These are phyloP conservation scores for Trichoderma parareesei DNA, from an alignment of 495 filamentous ascomycete genomes.

Conservation along the genomic window DNA sequence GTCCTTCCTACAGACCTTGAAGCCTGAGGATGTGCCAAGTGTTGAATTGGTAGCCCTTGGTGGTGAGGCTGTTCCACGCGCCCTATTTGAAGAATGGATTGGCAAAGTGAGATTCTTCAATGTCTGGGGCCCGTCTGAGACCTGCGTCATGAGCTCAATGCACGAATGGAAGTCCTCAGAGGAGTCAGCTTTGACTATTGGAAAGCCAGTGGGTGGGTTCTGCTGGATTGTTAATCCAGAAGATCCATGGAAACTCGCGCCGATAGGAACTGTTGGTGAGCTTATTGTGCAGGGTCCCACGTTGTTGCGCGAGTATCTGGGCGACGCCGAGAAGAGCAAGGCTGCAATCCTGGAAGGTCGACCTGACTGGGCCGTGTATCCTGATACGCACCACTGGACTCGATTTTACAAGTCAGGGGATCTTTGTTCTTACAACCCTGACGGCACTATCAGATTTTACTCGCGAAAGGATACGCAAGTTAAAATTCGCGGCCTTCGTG, in stretches of 20 bases:
- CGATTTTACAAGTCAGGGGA: slow-evolving; percentile 14
- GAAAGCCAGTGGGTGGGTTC: slow-evolving; percentile 26
- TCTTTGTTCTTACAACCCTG: slow-evolving; percentile 13
- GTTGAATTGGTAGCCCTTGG: slow-evolving; percentile 16
- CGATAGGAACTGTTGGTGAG: slow-evolving; percentile 46
- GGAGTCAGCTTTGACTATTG: slow-evolving; percentile 21
- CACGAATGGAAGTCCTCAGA: slow-evolving; percentile 19
- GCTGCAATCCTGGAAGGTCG: not conserved
- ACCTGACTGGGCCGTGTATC: not conserved
- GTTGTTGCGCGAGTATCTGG: slow-evolving; percentile 40
- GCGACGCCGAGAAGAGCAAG: slow-evolving; percentile 20
- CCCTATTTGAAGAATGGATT: slow-evolving; percentile 1
- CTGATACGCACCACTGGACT: not conserved
- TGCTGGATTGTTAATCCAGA: slow-evolving; percentile 47
- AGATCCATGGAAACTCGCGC: slow-evolving; percentile 43
- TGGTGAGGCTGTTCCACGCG: slow-evolving; percentile 16
- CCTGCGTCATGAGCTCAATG: slow-evolving; percentile 22
- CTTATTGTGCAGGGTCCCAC: slow-evolving; percentile 47
- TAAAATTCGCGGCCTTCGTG: slow-evolving; percentile 24
- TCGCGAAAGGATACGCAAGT: slow-evolving; percentile 34
- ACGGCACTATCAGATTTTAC: slow-evolving; percentile 19
- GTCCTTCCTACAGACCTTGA: slow-evolving; percentile 12
- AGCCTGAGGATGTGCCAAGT: slow-evolving; percentile 16
- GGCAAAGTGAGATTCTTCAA: slow-evolving; percentile 31
- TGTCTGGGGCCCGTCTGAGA: slow-evolving; percentile 45